These are phyloP conservation scores for Alternaria sp. DNA, from an alignment of 2,329 filamentous ascomycete species.

Conservation along the genomic window DNA sequence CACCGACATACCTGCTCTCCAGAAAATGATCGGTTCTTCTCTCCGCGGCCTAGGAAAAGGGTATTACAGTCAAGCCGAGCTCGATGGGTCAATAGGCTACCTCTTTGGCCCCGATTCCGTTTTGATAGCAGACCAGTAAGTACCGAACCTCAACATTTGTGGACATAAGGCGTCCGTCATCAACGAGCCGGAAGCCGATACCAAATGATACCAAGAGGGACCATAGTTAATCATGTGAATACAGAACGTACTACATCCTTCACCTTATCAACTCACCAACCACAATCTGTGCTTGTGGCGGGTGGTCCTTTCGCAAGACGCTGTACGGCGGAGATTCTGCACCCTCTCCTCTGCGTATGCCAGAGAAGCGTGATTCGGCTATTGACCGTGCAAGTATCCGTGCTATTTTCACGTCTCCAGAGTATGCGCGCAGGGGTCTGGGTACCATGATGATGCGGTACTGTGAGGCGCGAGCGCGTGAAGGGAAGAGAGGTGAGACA, in stretches of 20 bases:
- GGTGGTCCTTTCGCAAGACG: constrained; percentile 48
- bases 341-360: constrained; percentile 39
- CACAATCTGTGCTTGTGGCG: constrained; percentile 45
- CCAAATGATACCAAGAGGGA: neutral
- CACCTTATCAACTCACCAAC: constrained; percentile 29
- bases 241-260: constrained; percentile 47
- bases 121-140: constrained; percentile 40
- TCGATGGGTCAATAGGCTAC: constrained; percentile 48
- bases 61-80: constrained; percentile 43
- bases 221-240: neutral
- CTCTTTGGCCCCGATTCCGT: constrained; percentile 49
- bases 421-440: constrained; percentile 38
- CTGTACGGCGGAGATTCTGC: constrained; percentile 47
- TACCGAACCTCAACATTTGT: neutral
- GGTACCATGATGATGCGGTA: constrained; percentile 52
- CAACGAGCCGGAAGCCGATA: neutral
- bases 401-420: constrained; percentile 48
- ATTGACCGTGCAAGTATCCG: constrained; percentile 45
- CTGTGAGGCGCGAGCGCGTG: constrained; percentile 40
- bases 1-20: constrained; percentile 42
- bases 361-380: constrained; percentile 38
- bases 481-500: constrained; percentile 21
- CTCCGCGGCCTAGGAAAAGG: constrained; percentile 37
- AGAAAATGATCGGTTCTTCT: constrained; percentile 40
- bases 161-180: constrained; percentile 12